These are phyloP conservation scores for Boletus tylopilopsis DNA, from an alignment of 768 basidiomycete species.

Conservation along the genomic window DNA sequence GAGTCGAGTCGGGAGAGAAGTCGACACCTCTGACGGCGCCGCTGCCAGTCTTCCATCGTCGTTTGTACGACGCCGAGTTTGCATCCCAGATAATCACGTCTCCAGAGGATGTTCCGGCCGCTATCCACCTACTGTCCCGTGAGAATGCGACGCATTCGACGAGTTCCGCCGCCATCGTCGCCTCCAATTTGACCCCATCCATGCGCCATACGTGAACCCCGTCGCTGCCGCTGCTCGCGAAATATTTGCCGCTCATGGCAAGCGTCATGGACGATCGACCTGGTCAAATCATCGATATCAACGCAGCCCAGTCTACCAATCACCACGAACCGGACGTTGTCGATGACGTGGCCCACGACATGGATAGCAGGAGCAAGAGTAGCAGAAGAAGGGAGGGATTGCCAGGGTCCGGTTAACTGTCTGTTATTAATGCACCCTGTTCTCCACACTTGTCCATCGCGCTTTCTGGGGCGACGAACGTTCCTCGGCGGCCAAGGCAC, in stretches of 20 bases:
- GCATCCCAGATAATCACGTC: background rate
- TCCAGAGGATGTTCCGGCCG: background rate
- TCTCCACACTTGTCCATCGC: too few relatives aligned
- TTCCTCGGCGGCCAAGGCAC: too few relatives aligned
- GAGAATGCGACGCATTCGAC: background rate
- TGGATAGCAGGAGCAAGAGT: too few relatives aligned
- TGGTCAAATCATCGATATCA: too few relatives aligned
- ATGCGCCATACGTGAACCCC: background rate
- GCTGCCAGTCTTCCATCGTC: background rate
- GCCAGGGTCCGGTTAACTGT: too few relatives aligned
- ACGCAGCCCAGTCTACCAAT: too few relatives aligned
- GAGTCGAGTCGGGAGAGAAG: conserved; percentile 4
- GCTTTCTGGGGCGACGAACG: too few relatives aligned
- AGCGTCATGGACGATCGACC: background rate
- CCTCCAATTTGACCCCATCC: background rate
- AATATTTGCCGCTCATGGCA: background rate
- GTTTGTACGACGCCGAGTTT: background rate
- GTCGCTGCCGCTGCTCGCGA: background rate
- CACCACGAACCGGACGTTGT: too few relatives aligned
- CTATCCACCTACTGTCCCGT: background rate
- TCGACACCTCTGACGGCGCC: background rate
- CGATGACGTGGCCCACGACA: too few relatives aligned
- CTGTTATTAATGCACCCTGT: too few relatives aligned
- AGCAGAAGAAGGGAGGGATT: too few relatives aligned
- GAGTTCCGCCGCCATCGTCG: background rate